Percentiles rank a stretch among this genome's conserved stretches.
These are phyloP conservation scores for Umbelopsis sp. DNA, from an alignment of 192 early-diverging fungal genomes.

Conservation along the genomic window DNA sequence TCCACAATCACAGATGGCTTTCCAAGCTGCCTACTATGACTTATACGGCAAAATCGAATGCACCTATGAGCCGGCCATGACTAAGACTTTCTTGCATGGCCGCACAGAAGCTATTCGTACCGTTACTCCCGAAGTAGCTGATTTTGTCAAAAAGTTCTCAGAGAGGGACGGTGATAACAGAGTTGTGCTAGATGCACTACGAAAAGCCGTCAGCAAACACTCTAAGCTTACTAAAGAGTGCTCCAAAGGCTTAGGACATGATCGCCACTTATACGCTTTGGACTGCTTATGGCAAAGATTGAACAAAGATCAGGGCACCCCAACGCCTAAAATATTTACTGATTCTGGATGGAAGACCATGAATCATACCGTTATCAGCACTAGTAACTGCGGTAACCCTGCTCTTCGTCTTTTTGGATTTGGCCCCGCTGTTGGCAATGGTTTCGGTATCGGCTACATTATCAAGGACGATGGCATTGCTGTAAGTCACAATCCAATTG, in stretches of 20 bases:
- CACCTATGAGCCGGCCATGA: conserved; percentile 82
- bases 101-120: conserved; percentile 84
- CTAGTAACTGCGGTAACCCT: conserved; percentile 67
- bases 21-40: conserved; percentile 82
- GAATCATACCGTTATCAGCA: conserved; percentile 70
- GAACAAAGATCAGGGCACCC: conserved; percentile 23
- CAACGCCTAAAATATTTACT: conserved; percentile 48
- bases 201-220: conserved; percentile 67
- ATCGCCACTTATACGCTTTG: conserved; percentile 88
- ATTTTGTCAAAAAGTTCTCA: conserved; percentile 69
- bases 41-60: conserved; percentile 67
- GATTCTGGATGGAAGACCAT: conserved; percentile 48
- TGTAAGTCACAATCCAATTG: conserved; percentile 32
- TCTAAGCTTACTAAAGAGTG: conserved; percentile 66
- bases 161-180: conserved; percentile 45
- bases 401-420: conserved; percentile 78
- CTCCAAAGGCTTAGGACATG: conserved; percentile 78
- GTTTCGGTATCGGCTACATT: conserved; percentile 88
- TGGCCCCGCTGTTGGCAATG: conserved; percentile 76
- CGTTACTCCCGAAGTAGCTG: conserved; percentile 62
- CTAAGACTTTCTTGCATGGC: conserved; percentile 73
- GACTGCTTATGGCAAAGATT: conserved; percentile 60
- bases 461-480: conserved; percentile 55
- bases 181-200: conserved; percentile 53
- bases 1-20: conserved; percentile 61